Base-by-base conservation (phyloP, 2,329 filamentous ascomycete genomes). In the Daldinia sp. region DNA sequence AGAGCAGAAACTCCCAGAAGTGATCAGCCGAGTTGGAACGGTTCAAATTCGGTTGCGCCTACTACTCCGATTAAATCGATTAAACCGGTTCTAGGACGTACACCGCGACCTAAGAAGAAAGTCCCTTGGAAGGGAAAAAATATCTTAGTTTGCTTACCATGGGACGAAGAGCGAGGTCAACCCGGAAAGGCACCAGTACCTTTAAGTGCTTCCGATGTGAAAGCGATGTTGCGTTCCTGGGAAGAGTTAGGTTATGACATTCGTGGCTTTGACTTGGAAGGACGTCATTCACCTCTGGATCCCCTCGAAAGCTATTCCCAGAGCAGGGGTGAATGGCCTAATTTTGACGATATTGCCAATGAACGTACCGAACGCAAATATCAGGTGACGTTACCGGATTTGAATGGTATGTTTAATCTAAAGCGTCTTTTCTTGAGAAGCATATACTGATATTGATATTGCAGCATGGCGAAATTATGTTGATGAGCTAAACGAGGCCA, bases 401-500 rank as follows among this genome's bases (percentile, higher is more conserved):
- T 91, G 69, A 89, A 90, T 77, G 84, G 85, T 87, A 77, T 78
- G 84, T 73, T 58, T 20, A 44, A 9, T 39, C 50, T 30, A 10
- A 61, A 48, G 6, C 4, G 18, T 15, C 20, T 48, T n/a, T 58
- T 60, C 51, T 42, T 28, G 54, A 41, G 28, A 56, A 56, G 56
- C n/a, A 51, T 28, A 15, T 59, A 61, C 67, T 74, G 63, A 74
- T 28, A 30, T 28, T 55, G 1, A n/a, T n/a, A 51, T 44, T 56
- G n/a, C 63, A 85, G 85, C 86, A 0, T 89, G 87, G 87, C 91
- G 93, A 75, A 85, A 89, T 28, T 97, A 98, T 79, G 92, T 94
- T 65, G 88, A 92, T 61, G 90, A 92, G 72, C 83, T 98, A 39
- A 90, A 93, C 73, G 96, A 99, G 82, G 93, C 95, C 68, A 99